A percentile compares a stretch with the other conserved stretches of the same genome.
phyloP scores from a whole-genome alignment of 305 asterid genomes.

The Fraxinus velutina region DNA sequence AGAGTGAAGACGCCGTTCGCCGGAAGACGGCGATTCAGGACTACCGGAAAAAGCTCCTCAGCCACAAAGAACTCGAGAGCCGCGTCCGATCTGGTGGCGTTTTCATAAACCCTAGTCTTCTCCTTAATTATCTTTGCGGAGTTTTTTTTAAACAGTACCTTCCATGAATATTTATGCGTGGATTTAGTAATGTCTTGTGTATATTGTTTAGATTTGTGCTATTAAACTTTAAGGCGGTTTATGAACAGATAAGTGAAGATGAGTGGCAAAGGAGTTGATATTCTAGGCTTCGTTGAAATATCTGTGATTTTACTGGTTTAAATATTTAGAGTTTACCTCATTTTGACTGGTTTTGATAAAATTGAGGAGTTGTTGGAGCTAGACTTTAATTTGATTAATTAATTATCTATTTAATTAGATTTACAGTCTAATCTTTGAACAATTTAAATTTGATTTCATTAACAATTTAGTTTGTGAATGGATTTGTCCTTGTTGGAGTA shows the following conservation, averaged over 20 bases:
- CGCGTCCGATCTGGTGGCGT: slow-evolving; percentile 69
- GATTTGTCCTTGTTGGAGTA: background rate
- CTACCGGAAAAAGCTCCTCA: slow-evolving; percentile 50
- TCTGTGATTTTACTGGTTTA: background rate
- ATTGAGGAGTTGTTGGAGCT: background rate
- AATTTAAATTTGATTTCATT: slow-evolving; percentile 6
- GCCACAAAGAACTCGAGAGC: slow-evolving; percentile 66
- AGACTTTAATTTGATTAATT: slow-evolving; percentile 6
- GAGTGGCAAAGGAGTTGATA: background rate
- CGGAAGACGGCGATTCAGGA: slow-evolving; percentile 44
- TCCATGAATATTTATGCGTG: background rate
- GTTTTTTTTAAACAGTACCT: background rate
- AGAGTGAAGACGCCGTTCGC: slow-evolving; percentile 46
- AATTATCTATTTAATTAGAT: background rate
- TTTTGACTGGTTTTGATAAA: background rate
- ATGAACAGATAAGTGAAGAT: background rate
- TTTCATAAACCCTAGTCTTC: slow-evolving; percentile 36
- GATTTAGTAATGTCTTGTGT: slow-evolving; percentile 7
- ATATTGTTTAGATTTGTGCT: background rate
- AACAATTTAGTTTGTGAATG: slow-evolving; percentile 5
- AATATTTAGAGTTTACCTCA: background rate
- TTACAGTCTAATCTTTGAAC: background rate
- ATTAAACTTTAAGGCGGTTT: background rate
- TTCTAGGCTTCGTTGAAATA: background rate
- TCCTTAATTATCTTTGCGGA: background rate